A percentile compares a stretch with the other conserved stretches of the same genome.
Conservation (phyloP, 1,284 basidiomycete species). For the Melampsora larici-populina region DNA sequence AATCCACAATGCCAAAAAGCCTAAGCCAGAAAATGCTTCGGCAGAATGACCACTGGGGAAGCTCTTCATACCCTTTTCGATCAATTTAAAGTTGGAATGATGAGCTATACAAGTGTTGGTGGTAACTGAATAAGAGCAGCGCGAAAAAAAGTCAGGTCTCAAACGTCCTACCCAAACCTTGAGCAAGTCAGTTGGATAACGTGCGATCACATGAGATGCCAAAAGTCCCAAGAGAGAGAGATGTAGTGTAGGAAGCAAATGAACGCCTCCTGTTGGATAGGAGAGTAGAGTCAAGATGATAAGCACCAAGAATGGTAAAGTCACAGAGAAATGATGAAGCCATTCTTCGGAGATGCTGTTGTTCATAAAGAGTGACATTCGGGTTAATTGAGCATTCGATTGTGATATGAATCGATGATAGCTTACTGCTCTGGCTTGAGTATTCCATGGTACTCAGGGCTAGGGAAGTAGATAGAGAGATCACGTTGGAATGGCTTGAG, state of each 20-base stretch:
- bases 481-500: constrained; percentile 4
- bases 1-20: constrained; percentile 36
- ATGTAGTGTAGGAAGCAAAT: constrained; percentile 37
- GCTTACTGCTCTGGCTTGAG: constrained; percentile 4
- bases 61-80: constrained; percentile 41
- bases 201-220: constrained; percentile 27
- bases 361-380: no score
- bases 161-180: constrained; percentile 36
- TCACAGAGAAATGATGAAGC: constrained; percentile 40
- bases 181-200: constrained; percentile 21
- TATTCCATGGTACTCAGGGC: background rate
- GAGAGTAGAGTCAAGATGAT: constrained; percentile 33
- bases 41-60: constrained; percentile 40
- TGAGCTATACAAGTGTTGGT: constrained; percentile 32
- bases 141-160: constrained; percentile 41
- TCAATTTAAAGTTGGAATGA: constrained; percentile 25
- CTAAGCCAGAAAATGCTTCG: constrained; percentile 33
- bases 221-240: constrained; percentile 38
- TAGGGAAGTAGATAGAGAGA: background rate
- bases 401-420: no score
- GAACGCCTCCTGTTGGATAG: constrained; percentile 31
- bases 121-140: constrained; percentile 33
- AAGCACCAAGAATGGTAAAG: constrained; percentile 27
- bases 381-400: no score
- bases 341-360: constrained; percentile 26